Evolutionary conservation across 164 flowering plant species (phyloP).

Genomic region (Aristolochia fimbriata): DNA sequence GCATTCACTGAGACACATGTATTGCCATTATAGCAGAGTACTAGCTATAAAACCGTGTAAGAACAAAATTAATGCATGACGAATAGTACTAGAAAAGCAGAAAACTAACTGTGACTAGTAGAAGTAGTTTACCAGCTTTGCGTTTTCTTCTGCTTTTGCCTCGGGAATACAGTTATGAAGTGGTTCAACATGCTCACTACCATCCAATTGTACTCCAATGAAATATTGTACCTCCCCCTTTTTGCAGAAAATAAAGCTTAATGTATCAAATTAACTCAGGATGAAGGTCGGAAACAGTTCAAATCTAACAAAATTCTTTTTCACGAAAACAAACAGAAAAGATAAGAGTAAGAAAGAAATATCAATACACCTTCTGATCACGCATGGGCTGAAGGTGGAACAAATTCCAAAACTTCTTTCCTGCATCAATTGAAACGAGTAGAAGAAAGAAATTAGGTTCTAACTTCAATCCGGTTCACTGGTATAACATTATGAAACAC

Average conservation of each 20-base stretch:
- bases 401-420: slow-evolving; percentile 97
- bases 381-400: slow-evolving; percentile 99
- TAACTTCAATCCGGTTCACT: background rate
- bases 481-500: background rate
- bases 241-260: slow-evolving; percentile 5
- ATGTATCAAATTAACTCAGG: background rate
- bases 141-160: slow-evolving; percentile 50
- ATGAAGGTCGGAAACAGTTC: background rate
- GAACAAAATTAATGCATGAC: too few relatives aligned
- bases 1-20: too few relatives aligned
- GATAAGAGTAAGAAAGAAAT: background rate
- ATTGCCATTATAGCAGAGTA: too few relatives aligned
- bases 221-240: slow-evolving; percentile 98
- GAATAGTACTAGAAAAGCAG: too few relatives aligned
- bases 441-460: background rate
- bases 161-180: slow-evolving; percentile 75
- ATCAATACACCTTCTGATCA: slow-evolving; percentile 37
- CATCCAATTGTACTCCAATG: slow-evolving; percentile 97
- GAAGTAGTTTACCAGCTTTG: slow-evolving; percentile 37
- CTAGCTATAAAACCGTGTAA: too few relatives aligned
- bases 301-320: background rate
- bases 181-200: slow-evolving; percentile 91
- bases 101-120: too few relatives aligned
- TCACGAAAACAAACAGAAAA: background rate
- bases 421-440: slow-evolving; percentile 25